phyloP scores from a whole-genome alignment of 176 grass and related monocot genomes.

The Phragmites australis region DNA sequence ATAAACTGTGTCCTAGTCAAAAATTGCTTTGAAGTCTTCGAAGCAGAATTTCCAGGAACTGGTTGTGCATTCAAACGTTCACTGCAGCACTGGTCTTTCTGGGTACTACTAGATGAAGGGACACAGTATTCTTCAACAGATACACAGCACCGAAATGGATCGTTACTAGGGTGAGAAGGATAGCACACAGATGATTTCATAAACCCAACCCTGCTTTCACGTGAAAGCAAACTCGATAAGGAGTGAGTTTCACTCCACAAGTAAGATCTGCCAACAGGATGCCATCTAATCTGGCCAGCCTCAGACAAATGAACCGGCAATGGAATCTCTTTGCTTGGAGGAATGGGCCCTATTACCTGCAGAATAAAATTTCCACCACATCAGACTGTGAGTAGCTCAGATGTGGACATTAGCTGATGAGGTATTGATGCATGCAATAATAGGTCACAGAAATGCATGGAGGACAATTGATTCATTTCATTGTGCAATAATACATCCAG shows the following conservation, averaged over 20 bases:
- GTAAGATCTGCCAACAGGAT: slow-evolving; percentile 81
- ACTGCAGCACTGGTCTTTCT: slow-evolving; percentile 44
- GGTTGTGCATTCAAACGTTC: slow-evolving; percentile 42
- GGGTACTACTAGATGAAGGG: slow-evolving; percentile 45
- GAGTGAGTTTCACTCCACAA: slow-evolving; percentile 87
- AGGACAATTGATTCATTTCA: too few relatives aligned
- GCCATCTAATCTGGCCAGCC: slow-evolving; percentile 90
- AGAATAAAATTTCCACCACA: slow-evolving; percentile 45
- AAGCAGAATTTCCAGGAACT: slow-evolving; percentile 30
- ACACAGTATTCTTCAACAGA: slow-evolving; percentile 84
- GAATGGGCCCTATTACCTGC: slow-evolving; percentile 84
- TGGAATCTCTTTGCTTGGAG: slow-evolving; percentile 81
- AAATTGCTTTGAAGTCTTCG: slow-evolving; percentile 47
- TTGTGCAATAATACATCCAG: background rate
- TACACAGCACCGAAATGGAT: slow-evolving; percentile 94
- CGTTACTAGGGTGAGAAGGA: slow-evolving; percentile 83
- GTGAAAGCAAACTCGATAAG: slow-evolving; percentile 84
- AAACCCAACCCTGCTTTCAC: slow-evolving; percentile 81
- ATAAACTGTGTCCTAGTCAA: slow-evolving; percentile 65
- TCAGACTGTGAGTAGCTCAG: too few relatives aligned
- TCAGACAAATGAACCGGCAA: slow-evolving; percentile 95
- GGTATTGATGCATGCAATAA: background rate
- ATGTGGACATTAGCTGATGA: too few relatives aligned
- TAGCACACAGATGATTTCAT: slow-evolving; percentile 98
- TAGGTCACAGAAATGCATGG: too few relatives aligned